Evolutionary conservation across 495 filamentous ascomycete species (phyloP).

Genomic region (Talaromyces thailandensis): DNA sequence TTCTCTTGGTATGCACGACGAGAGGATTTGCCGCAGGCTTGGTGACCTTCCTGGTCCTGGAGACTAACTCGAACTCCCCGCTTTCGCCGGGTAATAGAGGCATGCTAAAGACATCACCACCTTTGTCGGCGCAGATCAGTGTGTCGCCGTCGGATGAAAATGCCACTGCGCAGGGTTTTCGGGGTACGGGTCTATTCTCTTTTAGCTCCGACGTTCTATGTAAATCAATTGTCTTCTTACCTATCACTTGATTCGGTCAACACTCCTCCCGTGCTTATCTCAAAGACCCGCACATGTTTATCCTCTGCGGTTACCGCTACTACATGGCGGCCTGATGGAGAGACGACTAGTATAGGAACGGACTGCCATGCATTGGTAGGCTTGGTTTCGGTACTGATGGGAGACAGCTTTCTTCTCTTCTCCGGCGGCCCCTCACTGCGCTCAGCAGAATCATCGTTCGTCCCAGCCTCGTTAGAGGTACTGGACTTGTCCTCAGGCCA

Average conservation of each 20-base stretch:
- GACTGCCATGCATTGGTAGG: slow-evolving; percentile 28
- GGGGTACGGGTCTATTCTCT: slow-evolving; percentile 66
- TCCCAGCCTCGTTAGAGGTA: slow-evolving; percentile 9
- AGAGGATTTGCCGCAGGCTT: slow-evolving; percentile 55
- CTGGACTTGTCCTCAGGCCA: slow-evolving; percentile 32
- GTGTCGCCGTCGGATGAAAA: slow-evolving; percentile 57
- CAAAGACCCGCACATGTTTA: slow-evolving; percentile 80
- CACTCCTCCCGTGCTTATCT: slow-evolving; percentile 47
- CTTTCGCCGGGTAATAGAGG: slow-evolving; percentile 54
- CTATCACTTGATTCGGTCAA: slow-evolving; percentile 64
- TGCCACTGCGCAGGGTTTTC: slow-evolving; percentile 68
- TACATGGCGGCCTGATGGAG: slow-evolving; percentile 53
- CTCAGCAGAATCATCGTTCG: slow-evolving; percentile 17
- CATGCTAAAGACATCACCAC: slow-evolving; percentile 90
- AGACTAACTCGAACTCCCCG: slow-evolving; percentile 11
- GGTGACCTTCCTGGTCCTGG: slow-evolving; percentile 25
- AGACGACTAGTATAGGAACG: slow-evolving; percentile 48
- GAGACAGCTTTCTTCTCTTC: slow-evolving; percentile 43
- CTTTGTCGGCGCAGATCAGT: slow-evolving; percentile 84
- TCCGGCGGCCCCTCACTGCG: slow-evolving; percentile 30
- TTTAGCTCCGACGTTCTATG: slow-evolving; percentile 11
- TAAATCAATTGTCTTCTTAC: slow-evolving; percentile 28
- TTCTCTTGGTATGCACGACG: slow-evolving; percentile 79
- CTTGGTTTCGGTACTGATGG: slow-evolving; percentile 15
- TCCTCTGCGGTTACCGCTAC: slow-evolving; percentile 79